phyloP scores from a whole-genome alignment of 1,139 yeast species.

The Debaryomycetaceae sp. region DNA sequence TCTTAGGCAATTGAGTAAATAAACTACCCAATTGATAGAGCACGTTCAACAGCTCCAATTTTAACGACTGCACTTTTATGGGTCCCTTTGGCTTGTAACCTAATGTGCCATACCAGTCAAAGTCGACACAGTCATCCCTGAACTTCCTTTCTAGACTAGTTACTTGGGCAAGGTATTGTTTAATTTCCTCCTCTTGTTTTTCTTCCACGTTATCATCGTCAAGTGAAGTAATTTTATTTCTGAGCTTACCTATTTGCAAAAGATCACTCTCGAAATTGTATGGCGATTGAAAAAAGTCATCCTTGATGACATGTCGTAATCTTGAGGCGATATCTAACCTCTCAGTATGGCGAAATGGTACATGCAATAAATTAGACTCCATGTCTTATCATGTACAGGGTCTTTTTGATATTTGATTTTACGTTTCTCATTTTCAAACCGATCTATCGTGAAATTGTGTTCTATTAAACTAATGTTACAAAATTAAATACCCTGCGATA shows the following conservation, averaged over 20 bases:
- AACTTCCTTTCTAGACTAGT: constrained; percentile 32
- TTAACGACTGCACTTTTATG: constrained; percentile 40
- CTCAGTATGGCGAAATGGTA: constrained; percentile 55
- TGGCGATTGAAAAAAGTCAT: constrained; percentile 65
- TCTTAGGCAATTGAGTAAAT: constrained; percentile 53
- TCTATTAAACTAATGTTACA: background rate
- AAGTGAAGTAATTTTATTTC: constrained; percentile 20
- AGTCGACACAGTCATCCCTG: constrained; percentile 43
- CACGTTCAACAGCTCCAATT: constrained; percentile 59
- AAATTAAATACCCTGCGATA: background rate
- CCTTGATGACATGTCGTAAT: constrained; percentile 50
- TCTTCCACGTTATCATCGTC: constrained; percentile 17
- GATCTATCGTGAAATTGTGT: background rate
- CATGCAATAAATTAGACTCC: constrained; percentile 37
- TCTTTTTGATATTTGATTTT: background rate
- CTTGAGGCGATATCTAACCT: constrained; percentile 42
- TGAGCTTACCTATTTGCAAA: constrained; percentile 26
- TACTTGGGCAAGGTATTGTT: constrained; percentile 31
- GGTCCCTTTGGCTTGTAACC: constrained; percentile 48
- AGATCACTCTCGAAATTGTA: constrained; percentile 55
- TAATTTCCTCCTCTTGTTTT: constrained; percentile 16
- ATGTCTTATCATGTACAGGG: constrained; percentile 7
- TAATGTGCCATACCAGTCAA: constrained; percentile 71
- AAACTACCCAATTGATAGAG: constrained; percentile 67
- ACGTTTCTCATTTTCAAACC: background rate